Conservation (phyloP, 1,139 yeast genomes). For the Scheffersomyces parashehatae region DNA sequence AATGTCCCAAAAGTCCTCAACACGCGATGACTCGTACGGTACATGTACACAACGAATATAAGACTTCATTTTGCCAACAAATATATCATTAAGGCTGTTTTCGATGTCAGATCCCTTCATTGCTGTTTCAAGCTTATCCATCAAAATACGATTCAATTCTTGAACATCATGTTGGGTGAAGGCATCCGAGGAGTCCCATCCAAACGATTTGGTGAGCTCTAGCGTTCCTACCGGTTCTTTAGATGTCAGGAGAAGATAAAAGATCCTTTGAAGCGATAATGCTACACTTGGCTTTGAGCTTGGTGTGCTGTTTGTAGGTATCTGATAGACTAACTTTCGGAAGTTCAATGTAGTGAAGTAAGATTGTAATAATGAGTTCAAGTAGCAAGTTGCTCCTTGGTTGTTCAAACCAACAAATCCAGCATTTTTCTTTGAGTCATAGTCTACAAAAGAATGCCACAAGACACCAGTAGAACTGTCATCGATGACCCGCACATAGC, state of each 20-base stretch:
- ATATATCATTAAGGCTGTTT: constrained; percentile 73
- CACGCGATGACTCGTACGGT: constrained; percentile 90
- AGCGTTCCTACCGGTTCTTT: constrained; percentile 77
- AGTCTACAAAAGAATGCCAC: constrained; percentile 85
- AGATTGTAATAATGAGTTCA: constrained; percentile 88
- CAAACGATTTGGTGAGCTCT: constrained; percentile 88
- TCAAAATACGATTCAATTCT: constrained; percentile 89
- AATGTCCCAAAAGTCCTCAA: constrained; percentile 97
- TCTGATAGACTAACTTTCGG: constrained; percentile 82
- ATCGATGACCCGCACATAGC: constrained; percentile 71
- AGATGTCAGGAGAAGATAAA: constrained; percentile 75
- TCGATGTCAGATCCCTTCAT: constrained; percentile 92
- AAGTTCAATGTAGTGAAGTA: constrained; percentile 83
- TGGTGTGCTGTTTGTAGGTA: constrained; percentile 56
- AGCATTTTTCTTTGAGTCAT: constrained; percentile 83
- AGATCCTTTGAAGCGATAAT: constrained; percentile 81
- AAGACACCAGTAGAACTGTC: constrained; percentile 90
- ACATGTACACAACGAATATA: constrained; percentile 91
- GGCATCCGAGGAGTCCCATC: constrained; percentile 96
- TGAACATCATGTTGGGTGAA: constrained; percentile 98
- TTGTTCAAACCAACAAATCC: constrained; percentile 92
- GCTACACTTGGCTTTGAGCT: constrained; percentile 53
- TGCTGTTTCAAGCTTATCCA: constrained; percentile 89
- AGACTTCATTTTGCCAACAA: constrained; percentile 97
- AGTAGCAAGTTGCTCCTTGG: constrained; percentile 97